Percentiles rank a stretch among this genome's conserved stretches.
These are phyloP conservation scores for Albifimbria verrucaria DNA, from an alignment of 2,329 filamentous ascomycete genomes.

Conservation along the genomic window DNA sequence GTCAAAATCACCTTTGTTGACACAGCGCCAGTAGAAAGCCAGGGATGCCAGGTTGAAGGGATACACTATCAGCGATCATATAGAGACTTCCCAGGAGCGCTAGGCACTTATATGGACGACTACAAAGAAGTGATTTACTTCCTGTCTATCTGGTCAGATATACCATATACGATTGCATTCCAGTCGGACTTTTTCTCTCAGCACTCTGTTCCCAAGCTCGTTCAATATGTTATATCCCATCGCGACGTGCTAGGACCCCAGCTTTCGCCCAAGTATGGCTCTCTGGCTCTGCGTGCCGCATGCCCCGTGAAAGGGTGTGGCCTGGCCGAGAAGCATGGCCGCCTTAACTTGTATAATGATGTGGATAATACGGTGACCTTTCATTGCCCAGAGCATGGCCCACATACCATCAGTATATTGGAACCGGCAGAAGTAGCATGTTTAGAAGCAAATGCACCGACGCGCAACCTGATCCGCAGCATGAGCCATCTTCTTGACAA, in stretches of 20 bases:
- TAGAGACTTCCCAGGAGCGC: neutral
- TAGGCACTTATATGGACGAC: neutral
- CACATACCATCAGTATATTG: neutral
- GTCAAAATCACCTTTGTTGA: slow-evolving; percentile 1
- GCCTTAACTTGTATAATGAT: neutral
- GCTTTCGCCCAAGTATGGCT: neutral
- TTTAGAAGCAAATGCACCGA: slow-evolving; percentile 8
- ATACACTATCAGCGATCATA: neutral
- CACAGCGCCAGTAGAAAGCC: neutral
- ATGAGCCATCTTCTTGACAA: slow-evolving; percentile 8
- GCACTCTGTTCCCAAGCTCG: neutral
- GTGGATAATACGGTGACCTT: neutral
- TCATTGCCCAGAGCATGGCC: neutral
- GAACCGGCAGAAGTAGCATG: slow-evolving; percentile 2
- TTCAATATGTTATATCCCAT: neutral
- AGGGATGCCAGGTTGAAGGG: neutral
- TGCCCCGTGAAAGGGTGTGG: neutral
- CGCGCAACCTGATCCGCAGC: slow-evolving; percentile 8
- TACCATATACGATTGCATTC: no score
- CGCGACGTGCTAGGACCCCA: neutral
- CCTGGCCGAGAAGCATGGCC: slow-evolving; percentile 3
- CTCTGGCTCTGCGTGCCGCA: neutral
- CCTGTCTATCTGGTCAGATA: neutral
- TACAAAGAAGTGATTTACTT: neutral
- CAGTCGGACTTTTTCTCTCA: slow-evolving; percentile 1